Percentiles rank a stretch among this genome's conserved stretches.
phyloP scores from a whole-genome alignment of 768 basidiomycete species.

The Lactifluus hygrophoroides region DNA sequence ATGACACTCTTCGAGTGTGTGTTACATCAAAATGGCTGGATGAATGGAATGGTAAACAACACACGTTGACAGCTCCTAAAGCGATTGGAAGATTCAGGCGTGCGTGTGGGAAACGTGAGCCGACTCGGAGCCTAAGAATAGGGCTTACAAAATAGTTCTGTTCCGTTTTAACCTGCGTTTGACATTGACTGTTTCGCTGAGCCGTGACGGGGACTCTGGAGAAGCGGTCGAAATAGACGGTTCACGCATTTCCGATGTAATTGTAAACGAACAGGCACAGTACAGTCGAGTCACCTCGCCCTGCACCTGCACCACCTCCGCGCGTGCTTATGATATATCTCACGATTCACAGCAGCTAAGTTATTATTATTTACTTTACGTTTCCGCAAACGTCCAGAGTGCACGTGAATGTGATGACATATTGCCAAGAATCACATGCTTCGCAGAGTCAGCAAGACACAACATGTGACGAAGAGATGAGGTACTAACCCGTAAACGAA shows the following conservation, averaged over 20 bases:
- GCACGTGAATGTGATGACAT: too few species aligned
- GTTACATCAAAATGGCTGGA: not conserved
- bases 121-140: too few species aligned
- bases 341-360: too few species aligned
- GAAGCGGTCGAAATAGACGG: constrained; percentile 8
- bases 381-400: too few species aligned
- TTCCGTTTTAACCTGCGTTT: constrained; percentile 20
- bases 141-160: constrained; percentile 21
- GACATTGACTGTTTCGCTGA: not conserved
- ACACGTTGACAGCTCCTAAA: constrained; percentile 21
- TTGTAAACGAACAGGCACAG: not conserved
- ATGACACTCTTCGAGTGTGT: constrained; percentile 19
- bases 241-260: constrained; percentile 12
- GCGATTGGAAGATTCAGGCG: not conserved
- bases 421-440: constrained; percentile 11
- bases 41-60: not conserved
- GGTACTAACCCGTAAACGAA: constrained; percentile 71
- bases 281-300: too few species aligned
- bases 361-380: too few species aligned
- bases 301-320: too few species aligned
- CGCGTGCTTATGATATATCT: too few species aligned
- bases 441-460: not conserved
- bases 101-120: not conserved
- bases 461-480: not conserved
- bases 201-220: constrained; percentile 3